A percentile compares a stretch with the other conserved stretches of the same genome.
Evolutionary conservation across 805 yeast genomes (phyloP).

Genomic region (Saturnispora hagleri): DNA sequence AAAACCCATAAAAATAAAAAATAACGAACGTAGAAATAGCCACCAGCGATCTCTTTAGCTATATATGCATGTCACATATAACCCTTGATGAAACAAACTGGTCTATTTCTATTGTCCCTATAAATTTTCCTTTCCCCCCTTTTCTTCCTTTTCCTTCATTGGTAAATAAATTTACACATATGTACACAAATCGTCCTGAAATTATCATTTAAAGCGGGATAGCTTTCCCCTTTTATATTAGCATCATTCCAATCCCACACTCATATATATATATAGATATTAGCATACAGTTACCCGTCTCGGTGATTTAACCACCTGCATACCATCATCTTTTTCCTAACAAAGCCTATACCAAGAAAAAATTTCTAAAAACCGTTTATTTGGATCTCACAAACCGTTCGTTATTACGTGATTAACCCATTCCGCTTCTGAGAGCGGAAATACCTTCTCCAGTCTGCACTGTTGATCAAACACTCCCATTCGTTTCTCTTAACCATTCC

Average conservation of each 20-base stretch:
- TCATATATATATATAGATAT: background rate
- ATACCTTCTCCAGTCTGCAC: slow-evolving; percentile 21
- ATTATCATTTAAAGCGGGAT: background rate
- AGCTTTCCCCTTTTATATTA: background rate
- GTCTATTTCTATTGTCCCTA: background rate
- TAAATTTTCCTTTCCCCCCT: background rate
- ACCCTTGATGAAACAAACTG: background rate
- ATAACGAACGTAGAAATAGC: background rate
- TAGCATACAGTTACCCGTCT: background rate
- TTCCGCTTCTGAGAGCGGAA: slow-evolving; percentile 8
- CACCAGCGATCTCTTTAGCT: background rate
- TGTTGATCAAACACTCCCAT: slow-evolving; percentile 32
- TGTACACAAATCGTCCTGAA: background rate
- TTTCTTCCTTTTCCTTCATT: background rate
- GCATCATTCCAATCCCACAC: background rate
- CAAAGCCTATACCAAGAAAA: background rate
- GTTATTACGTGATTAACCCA: background rate
- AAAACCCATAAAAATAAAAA: background rate
- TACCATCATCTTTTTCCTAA: background rate
- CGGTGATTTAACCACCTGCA: background rate
- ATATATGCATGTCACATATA: background rate
- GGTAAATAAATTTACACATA: background rate
- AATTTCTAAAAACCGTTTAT: background rate
- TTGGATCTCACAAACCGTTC: background rate
- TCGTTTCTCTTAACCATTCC: slow-evolving; percentile 41